A percentile compares a stretch with the other conserved stretches of the same genome.
These are phyloP conservation scores for Cordyceps cicadae DNA, from an alignment of 2,329 filamentous ascomycete species.

Conservation along the genomic window DNA sequence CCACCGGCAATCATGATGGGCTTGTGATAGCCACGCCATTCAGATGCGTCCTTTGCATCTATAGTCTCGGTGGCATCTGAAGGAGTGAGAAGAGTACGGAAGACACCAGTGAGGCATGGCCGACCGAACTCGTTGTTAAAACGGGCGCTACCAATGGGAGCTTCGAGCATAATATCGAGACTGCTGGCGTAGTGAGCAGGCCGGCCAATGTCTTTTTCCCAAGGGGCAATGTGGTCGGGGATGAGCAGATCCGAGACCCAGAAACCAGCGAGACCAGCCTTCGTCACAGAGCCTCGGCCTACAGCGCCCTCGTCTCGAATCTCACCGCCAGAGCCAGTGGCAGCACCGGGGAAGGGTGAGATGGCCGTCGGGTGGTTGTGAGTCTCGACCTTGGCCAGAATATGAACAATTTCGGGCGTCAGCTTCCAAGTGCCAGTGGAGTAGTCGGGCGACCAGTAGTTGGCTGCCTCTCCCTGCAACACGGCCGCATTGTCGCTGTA, in stretches of 20 bases:
- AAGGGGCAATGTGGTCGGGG: slow-evolving; percentile 71
- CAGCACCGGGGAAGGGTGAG: slow-evolving; percentile 84
- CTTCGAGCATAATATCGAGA: slow-evolving; percentile 95
- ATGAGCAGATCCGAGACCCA: slow-evolving; percentile 93
- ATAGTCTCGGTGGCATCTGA: slow-evolving; percentile 34
- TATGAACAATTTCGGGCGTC: slow-evolving; percentile 77
- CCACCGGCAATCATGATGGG: slow-evolving; percentile 98
- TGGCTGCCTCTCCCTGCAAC: slow-evolving; percentile 31
- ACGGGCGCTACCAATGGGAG: slow-evolving; percentile 84
- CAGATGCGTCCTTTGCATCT: slow-evolving; percentile 40
- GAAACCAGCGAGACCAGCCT: slow-evolving; percentile 86
- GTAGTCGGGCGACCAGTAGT: slow-evolving; percentile 78
- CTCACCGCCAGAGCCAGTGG: slow-evolving; percentile 90
- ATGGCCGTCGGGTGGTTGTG: slow-evolving; percentile 97
- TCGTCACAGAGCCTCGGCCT: slow-evolving; percentile 83
- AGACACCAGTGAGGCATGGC: slow-evolving; percentile 80
- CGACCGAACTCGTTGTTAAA: slow-evolving; percentile 98
- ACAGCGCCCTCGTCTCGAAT: slow-evolving; percentile 94
- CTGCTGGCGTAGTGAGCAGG: slow-evolving; percentile 88
- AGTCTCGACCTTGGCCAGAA: slow-evolving; percentile 91
- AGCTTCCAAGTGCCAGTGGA: slow-evolving; percentile 81
- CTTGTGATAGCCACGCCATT: slow-evolving; percentile 90
- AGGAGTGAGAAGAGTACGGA: slow-evolving; percentile 76
- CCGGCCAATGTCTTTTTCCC: slow-evolving; percentile 86
- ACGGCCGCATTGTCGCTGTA: slow-evolving; percentile 99